Evolutionary conservation across 768 basidiomycete species (phyloP).

Genomic region (Tylopilus rubrobrunneus): DNA sequence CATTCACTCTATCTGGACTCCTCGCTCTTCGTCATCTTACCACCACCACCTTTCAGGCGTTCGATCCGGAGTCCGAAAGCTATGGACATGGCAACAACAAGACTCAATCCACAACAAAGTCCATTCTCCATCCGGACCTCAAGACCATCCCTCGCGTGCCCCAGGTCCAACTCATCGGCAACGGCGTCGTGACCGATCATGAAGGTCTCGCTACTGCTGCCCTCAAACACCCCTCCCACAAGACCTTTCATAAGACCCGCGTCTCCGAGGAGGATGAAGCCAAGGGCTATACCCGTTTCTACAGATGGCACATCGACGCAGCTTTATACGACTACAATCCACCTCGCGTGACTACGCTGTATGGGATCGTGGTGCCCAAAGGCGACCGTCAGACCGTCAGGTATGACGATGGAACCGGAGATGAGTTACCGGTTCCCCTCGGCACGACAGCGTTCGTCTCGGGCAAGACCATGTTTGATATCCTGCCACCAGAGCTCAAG

Average conservation of each 20-base stretch:
- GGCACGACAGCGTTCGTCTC: slow-evolving; percentile 85
- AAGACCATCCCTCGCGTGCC: slow-evolving; percentile 88
- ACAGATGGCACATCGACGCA: slow-evolving; percentile 92
- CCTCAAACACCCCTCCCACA: slow-evolving; percentile 84
- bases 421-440: slow-evolving; percentile 76
- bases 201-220: slow-evolving; percentile 74
- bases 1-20: neutral
- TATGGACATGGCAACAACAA: slow-evolving; percentile 92
- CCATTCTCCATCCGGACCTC: slow-evolving; percentile 84
- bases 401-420: slow-evolving; percentile 87
- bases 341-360: slow-evolving; percentile 82
- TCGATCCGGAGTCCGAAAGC: slow-evolving; percentile 57
- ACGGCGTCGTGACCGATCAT: slow-evolving; percentile 75
- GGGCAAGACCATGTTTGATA: slow-evolving; percentile 80
- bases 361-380: slow-evolving; percentile 68
- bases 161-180: slow-evolving; percentile 91
- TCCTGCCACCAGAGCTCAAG: slow-evolving; percentile 67
- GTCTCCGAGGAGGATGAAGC: slow-evolving; percentile 72
- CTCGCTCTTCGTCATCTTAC: neutral
- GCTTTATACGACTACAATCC: slow-evolving; percentile 74
- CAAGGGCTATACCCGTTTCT: slow-evolving; percentile 80
- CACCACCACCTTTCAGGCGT: slow-evolving; percentile 49
- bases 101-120: slow-evolving; percentile 67
- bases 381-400: slow-evolving; percentile 61
- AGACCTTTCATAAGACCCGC: slow-evolving; percentile 79